A percentile compares a stretch with the other conserved stretches of the same genome.
Evolutionary conservation across 2,329 filamentous ascomycete genomes (phyloP).

Genomic region (Colletotrichum lentis): DNA sequence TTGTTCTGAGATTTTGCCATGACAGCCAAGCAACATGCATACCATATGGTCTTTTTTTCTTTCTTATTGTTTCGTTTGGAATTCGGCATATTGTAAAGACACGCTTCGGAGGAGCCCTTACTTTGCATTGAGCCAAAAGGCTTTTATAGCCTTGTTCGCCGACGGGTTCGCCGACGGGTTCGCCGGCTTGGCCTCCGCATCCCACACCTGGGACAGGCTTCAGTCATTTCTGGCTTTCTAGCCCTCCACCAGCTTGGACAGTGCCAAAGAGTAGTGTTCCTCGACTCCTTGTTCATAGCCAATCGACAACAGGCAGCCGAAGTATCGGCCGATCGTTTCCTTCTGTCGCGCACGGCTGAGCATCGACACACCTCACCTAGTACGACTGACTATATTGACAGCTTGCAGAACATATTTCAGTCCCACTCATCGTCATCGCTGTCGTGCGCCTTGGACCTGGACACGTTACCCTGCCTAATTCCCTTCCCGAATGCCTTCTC

Average conservation of each 20-base stretch:
- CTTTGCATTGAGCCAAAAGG: no score
- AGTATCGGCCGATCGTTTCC: neutral
- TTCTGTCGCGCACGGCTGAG: neutral
- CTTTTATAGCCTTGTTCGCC: neutral
- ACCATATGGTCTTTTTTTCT: no score
- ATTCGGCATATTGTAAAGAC: neutral
- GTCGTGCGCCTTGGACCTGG: slow-evolving; percentile 52
- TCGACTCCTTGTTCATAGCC: neutral
- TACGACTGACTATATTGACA: neutral
- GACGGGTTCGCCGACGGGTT: neutral
- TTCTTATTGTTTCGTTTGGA: neutral
- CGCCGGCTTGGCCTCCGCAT: neutral
- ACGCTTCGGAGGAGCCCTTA: neutral
- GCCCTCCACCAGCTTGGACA: neutral
- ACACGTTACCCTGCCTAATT: slow-evolving; percentile 60
- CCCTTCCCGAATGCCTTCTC: slow-evolving; percentile 61
- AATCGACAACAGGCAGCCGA: no score
- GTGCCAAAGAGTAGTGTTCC: neutral
- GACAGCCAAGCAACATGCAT: neutral
- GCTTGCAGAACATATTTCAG: slow-evolving; percentile 47
- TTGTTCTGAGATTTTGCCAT: neutral
- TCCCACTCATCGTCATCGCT: slow-evolving; percentile 70
- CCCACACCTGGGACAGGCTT: neutral
- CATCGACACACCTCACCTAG: neutral
- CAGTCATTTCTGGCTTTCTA: neutral